Conservation (phyloP, 2,329 filamentous ascomycete species). For the Leptographium galeiforme region DNA sequence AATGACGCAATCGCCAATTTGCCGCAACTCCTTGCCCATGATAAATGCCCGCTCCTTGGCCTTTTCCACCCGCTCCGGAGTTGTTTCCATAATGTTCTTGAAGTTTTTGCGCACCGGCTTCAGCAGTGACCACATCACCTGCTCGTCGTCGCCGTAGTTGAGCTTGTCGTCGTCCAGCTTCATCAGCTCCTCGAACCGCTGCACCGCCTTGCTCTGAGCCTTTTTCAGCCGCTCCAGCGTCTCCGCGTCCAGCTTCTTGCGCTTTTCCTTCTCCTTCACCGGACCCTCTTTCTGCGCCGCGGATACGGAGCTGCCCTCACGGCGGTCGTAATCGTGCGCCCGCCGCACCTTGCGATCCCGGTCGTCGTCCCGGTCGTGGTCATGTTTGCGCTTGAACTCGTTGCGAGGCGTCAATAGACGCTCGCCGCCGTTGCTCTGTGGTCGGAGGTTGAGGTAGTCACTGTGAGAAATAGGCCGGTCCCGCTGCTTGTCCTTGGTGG, state of each 20-base stretch:
- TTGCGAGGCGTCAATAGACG: slow-evolving; percentile 28
- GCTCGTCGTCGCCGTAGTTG: slow-evolving; percentile 19
- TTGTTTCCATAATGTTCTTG: slow-evolving; percentile 23
- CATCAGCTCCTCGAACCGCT: slow-evolving; percentile 24
- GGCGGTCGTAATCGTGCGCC: slow-evolving; percentile 27
- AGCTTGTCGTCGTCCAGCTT: slow-evolving; percentile 22
- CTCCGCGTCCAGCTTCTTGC: slow-evolving; percentile 21
- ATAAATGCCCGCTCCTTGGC: slow-evolving; percentile 23
- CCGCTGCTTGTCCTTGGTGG: slow-evolving; percentile 30
- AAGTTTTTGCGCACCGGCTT: slow-evolving; percentile 23
- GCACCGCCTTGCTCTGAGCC: slow-evolving; percentile 20
- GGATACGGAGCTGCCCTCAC: slow-evolving; percentile 19
- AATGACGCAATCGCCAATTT: slow-evolving; percentile 22
- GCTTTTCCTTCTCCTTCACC: slow-evolving; percentile 26
- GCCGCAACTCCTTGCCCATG: slow-evolving; percentile 22
- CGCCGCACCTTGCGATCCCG: slow-evolving; percentile 34
- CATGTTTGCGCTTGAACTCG: slow-evolving; percentile 49
- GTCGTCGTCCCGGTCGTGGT: slow-evolving; percentile 36
- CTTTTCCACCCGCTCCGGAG: slow-evolving; percentile 16
- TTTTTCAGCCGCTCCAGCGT: slow-evolving; percentile 21
- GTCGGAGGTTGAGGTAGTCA: slow-evolving; percentile 13
- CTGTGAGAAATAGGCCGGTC: slow-evolving; percentile 24
- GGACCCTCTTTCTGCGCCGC: slow-evolving; percentile 17
- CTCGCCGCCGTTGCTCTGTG: slow-evolving; percentile 26
- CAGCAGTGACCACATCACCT: slow-evolving; percentile 25